A percentile compares a stretch with the other conserved stretches of the same genome.
Conservation (phyloP, 2,329 filamentous ascomycete genomes). For the Amauroascus niger region DNA sequence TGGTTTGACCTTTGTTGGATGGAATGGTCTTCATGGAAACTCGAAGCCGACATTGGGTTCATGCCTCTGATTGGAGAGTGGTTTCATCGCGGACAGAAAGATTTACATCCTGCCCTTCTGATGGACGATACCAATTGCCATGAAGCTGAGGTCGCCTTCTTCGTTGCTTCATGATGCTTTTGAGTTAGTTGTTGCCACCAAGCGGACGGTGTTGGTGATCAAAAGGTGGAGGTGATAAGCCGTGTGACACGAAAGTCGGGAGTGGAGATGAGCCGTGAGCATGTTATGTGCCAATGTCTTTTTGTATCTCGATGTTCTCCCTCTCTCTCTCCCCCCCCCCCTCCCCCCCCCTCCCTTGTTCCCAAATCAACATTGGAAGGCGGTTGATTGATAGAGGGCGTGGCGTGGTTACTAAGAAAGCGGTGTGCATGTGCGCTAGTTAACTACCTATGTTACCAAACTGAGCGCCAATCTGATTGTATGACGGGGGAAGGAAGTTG, state of each 20-base stretch:
- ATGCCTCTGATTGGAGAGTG: background rate
- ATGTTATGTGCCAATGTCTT: background rate
- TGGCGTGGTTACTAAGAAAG: slow-evolving; percentile 1
- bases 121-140: background rate
- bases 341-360: no score
- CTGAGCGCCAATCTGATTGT: background rate
- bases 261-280: background rate
- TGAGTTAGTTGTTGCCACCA: background rate
- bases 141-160: background rate
- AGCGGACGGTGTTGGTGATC: slow-evolving; percentile 4
- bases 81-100: background rate
- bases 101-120: background rate
- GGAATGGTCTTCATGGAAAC: slow-evolving; percentile 2
- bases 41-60: background rate
- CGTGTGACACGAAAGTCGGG: slow-evolving; percentile 11
- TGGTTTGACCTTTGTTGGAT: slow-evolving; percentile 3
- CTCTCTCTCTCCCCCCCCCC: no score
- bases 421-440: no score
- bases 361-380: background rate
- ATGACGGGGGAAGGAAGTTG: background rate
- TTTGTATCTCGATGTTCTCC: background rate
- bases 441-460: no score
- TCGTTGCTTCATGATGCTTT: background rate
- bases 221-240: slow-evolving; percentile 6
- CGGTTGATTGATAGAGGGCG: background rate